Conservation (phyloP, 306 rosid genomes). For the Citrullus amarus region DNA sequence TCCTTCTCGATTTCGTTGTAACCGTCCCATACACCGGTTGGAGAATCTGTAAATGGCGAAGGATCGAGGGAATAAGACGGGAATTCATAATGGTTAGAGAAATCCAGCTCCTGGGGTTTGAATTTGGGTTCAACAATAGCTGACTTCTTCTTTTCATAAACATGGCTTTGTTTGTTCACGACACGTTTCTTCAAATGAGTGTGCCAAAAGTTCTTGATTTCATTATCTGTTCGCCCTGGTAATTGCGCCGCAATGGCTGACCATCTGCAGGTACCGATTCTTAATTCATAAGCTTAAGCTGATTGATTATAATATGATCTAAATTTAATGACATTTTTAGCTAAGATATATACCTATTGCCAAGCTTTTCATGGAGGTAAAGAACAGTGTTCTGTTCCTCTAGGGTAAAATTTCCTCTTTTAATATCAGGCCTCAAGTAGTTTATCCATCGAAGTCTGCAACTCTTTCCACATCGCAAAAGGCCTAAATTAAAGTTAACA, state of each 20-base stretch:
- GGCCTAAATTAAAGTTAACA: slow-evolving; percentile 27
- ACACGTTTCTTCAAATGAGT: slow-evolving; percentile 81
- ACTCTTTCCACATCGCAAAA: slow-evolving; percentile 90
- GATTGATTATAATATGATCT: neutral
- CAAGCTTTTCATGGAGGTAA: slow-evolving; percentile 51
- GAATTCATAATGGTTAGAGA: slow-evolving; percentile 20
- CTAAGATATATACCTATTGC: slow-evolving; percentile 47
- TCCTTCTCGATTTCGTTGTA: slow-evolving; percentile 22
- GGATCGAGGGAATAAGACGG: slow-evolving; percentile 20
- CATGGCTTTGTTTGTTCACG: slow-evolving; percentile 7
- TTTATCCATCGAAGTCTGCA: slow-evolving; percentile 86
- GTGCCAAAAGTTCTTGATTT: slow-evolving; percentile 94
- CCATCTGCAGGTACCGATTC: slow-evolving; percentile 42
- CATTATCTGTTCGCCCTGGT: slow-evolving; percentile 91
- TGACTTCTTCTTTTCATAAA: slow-evolving; percentile 8
- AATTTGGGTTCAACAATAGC: slow-evolving; percentile 29
- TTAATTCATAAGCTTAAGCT: neutral
- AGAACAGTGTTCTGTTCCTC: slow-evolving; percentile 75
- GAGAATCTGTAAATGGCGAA: slow-evolving; percentile 22
- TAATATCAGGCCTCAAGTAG: slow-evolving; percentile 76
- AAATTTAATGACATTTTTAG: neutral
- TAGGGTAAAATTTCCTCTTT: slow-evolving; percentile 80
- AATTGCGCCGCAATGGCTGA: slow-evolving; percentile 84
- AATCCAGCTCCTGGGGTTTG: slow-evolving; percentile 16
- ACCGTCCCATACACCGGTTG: neutral